A percentile compares a stretch with the other conserved stretches of the same genome.
Evolutionary conservation across 1,139 yeast genomes (phyloP).

Genomic region (Kodamaea anthophila): DNA sequence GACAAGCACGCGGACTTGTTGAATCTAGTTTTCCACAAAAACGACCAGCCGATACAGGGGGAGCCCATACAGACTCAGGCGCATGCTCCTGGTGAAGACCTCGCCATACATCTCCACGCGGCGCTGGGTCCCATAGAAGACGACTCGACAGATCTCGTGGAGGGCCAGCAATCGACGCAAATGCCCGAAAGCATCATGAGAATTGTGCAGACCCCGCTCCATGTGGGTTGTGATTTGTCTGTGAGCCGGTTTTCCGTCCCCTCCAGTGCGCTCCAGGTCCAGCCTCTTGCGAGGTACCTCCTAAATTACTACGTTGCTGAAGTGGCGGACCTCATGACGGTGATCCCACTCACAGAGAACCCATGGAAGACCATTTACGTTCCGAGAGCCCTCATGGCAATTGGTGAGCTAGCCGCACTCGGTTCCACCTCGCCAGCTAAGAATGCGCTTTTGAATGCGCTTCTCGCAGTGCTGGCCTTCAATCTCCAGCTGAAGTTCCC

Average conservation of each 20-base stretch:
- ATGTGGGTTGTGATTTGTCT: slow-evolving; percentile 33
- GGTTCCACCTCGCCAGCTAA: slow-evolving; percentile 75
- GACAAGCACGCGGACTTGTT: slow-evolving; percentile 35
- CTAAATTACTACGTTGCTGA: slow-evolving; percentile 69
- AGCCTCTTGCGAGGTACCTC: slow-evolving; percentile 63
- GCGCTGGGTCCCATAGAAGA: slow-evolving; percentile 22
- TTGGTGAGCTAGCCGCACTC: slow-evolving; percentile 71
- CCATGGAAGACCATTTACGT: slow-evolving; percentile 86
- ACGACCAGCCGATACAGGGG: slow-evolving; percentile 9
- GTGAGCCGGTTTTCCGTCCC: slow-evolving; percentile 42
- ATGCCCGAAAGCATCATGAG: slow-evolving; percentile 45
- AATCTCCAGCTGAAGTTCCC: slow-evolving; percentile 69
- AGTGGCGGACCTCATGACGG: slow-evolving; percentile 86
- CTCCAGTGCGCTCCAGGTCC: slow-evolving; percentile 54
- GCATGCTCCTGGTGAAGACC: slow-evolving; percentile 24
- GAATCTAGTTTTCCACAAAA: slow-evolving; percentile 48
- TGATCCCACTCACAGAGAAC: slow-evolving; percentile 70
- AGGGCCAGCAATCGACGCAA: slow-evolving; percentile 28
- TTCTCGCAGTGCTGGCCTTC: slow-evolving; percentile 77
- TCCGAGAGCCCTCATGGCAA: slow-evolving; percentile 74
- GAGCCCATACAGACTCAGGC: slow-evolving; percentile 11
- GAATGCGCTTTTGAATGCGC: slow-evolving; percentile 71
- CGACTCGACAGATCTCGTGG: slow-evolving; percentile 31
- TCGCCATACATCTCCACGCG: slow-evolving; percentile 43
- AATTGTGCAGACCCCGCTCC: slow-evolving; percentile 38